Conservation (phyloP, 2,329 filamentous ascomycete species). For the Arthrinium phaeospermum region DNA sequence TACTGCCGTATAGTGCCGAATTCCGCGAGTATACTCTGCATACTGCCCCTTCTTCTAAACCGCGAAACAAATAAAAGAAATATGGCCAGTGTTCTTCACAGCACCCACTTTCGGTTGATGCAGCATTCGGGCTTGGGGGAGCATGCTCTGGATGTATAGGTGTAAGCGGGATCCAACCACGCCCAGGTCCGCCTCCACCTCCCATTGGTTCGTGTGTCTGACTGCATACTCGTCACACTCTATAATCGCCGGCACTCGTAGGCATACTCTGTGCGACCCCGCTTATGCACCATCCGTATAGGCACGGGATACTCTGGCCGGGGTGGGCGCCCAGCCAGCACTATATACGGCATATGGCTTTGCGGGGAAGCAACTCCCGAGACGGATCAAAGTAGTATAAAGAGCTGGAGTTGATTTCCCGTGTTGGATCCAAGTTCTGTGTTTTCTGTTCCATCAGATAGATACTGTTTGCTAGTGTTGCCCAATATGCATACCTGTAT, state of each 20-base stretch:
- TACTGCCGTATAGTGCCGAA: background rate
- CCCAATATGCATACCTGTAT: background rate
- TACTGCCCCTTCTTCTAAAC: background rate
- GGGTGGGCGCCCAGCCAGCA: background rate
- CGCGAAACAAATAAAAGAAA: background rate
- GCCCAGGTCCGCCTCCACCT: background rate
- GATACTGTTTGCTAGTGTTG: background rate
- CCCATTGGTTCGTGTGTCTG: background rate
- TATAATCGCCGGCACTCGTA: background rate
- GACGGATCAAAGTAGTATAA: background rate
- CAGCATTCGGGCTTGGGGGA: background rate
- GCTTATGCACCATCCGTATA: conserved; percentile 1
- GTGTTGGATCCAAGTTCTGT: background rate
- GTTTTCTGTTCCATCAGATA: background rate
- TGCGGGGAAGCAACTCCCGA: background rate
- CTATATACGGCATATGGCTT: background rate
- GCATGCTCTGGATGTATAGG: background rate
- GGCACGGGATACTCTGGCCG: background rate
- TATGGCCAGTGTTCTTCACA: background rate
- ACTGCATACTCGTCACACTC: conserved; percentile 12
- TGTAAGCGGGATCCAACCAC: background rate
- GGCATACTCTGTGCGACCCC: background rate
- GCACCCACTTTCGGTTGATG: background rate
- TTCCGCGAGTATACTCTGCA: background rate
- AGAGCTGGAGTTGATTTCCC: background rate